Percentiles rank a stretch among this genome's conserved stretches.
phyloP scores from a whole-genome alignment of 352 stramenopile species.

The Phytopythium helicoides region DNA sequence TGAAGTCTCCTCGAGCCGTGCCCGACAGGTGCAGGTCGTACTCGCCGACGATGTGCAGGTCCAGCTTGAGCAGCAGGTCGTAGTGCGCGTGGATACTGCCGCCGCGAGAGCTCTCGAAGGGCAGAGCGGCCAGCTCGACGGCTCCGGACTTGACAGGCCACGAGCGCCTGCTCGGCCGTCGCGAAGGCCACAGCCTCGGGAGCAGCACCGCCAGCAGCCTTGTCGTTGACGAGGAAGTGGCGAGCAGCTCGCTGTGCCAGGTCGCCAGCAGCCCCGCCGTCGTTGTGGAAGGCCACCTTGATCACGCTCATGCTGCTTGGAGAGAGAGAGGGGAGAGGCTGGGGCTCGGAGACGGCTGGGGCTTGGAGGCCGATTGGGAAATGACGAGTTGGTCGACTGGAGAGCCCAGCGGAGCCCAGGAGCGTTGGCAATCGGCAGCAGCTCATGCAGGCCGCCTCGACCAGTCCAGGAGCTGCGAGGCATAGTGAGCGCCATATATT shows the following conservation, averaged over 20 bases:
- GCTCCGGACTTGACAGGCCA: too few relatives aligned
- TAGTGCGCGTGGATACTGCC: conserved; percentile 97
- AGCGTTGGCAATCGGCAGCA: too few relatives aligned
- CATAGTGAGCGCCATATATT: too few relatives aligned
- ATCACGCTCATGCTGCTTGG: not conserved
- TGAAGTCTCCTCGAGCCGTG: conserved; percentile 64
- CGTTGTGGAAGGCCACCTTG: conserved; percentile 20
- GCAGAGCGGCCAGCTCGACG: too few relatives aligned
- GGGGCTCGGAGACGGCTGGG: not conserved
- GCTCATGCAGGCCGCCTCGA: too few relatives aligned
- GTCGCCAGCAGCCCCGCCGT: conserved; percentile 1
- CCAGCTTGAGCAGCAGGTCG: conserved; percentile 73
- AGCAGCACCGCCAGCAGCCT: not conserved
- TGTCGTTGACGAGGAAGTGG: conserved; percentile 11
- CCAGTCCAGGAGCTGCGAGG: too few relatives aligned
- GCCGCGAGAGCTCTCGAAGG: conserved; percentile 92
- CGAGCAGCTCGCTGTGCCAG: conserved; percentile 11
- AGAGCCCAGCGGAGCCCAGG: too few relatives aligned
- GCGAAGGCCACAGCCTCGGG: conserved; percentile 11
- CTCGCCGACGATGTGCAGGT: conserved; percentile 64
- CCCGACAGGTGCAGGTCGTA: conserved; percentile 48
- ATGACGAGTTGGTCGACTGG: too few relatives aligned
- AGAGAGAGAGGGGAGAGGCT: not conserved
- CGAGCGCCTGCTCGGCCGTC: conserved; percentile 1
- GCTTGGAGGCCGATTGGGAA: too few relatives aligned